These are phyloP conservation scores for Aegilops bicornis DNA, from an alignment of 176 grass and related monocot genomes.

Conservation along the genomic window DNA sequence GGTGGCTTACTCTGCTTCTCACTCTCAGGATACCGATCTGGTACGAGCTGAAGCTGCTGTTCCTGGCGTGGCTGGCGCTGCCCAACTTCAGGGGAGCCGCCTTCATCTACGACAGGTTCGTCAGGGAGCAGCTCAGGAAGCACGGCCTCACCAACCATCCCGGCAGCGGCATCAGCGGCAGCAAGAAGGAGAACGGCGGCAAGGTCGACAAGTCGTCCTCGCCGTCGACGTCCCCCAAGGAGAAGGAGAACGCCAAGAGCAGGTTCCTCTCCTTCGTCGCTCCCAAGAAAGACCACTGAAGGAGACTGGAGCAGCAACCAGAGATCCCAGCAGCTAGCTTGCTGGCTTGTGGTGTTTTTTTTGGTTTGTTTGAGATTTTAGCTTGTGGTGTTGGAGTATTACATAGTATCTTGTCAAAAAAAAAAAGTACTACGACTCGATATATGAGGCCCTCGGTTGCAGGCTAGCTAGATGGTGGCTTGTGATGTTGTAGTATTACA, in stretches of 20 bases:
- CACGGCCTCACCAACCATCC: neutral
- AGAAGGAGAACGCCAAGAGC: constrained; percentile 68
- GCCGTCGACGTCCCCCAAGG: constrained; percentile 42
- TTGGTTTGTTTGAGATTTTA: no score
- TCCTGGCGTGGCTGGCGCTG: constrained; percentile 80
- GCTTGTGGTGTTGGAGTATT: neutral
- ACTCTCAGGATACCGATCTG: constrained; percentile 65
- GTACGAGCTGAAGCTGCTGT: constrained; percentile 83
- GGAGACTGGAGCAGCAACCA: neutral
- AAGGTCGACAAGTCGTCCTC: constrained; percentile 22
- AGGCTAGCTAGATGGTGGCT: no score
- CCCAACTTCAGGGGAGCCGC: constrained; percentile 85
- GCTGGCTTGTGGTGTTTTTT: neutral
- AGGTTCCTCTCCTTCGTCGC: constrained; percentile 58
- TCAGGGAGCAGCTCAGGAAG: constrained; percentile 71
- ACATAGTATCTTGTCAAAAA: neutral
- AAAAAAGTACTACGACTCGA: neutral
- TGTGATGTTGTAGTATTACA: no score
- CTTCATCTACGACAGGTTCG: constrained; percentile 83
- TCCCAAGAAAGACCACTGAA: constrained; percentile 53
- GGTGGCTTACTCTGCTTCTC: no score
- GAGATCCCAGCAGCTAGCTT: neutral
- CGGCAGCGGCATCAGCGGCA: neutral
- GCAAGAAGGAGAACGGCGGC: constrained; percentile 25
- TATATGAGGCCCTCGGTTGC: no score